Percentiles rank a stretch among this genome's conserved stretches.
Conservation (phyloP, 805 yeast species). For the Tetrapisispora arboricola region DNA sequence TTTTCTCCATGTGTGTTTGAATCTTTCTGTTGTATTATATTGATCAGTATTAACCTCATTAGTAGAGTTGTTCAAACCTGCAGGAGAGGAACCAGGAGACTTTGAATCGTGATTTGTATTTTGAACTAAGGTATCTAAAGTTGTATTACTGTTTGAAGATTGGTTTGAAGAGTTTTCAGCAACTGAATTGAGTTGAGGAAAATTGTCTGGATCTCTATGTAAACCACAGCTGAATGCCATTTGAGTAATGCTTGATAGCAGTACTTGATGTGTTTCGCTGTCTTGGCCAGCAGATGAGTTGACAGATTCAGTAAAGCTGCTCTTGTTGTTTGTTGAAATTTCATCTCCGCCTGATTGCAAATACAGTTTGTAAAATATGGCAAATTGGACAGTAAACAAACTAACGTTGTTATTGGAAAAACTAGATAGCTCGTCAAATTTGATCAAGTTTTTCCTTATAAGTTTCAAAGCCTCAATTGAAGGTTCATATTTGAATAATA, state of each 20-base stretch:
- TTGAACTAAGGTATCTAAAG: slow-evolving; percentile 3
- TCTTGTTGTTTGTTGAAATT: slow-evolving; percentile 6
- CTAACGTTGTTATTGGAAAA: slow-evolving; percentile 27
- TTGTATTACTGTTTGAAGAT: slow-evolving; percentile 4
- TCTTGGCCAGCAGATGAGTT: slow-evolving; percentile 27
- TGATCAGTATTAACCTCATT: slow-evolving; percentile 8
- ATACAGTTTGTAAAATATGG: slow-evolving; percentile 46
- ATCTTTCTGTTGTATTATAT: slow-evolving; percentile 25
- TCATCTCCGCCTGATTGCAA: slow-evolving; percentile 46
- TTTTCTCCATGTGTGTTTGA: slow-evolving; percentile 45
- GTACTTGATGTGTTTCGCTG: slow-evolving; percentile 49
- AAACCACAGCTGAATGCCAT: slow-evolving; percentile 61
- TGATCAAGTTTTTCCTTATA: slow-evolving; percentile 23
- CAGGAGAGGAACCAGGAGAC: not conserved
- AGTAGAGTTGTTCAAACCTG: slow-evolving; percentile 4
- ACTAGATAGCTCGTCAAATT: slow-evolving; percentile 28
- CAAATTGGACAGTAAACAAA: slow-evolving; percentile 44
- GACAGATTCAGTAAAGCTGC: not conserved
- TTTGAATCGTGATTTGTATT: slow-evolving; percentile 4
- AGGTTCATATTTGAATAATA: slow-evolving; percentile 21
- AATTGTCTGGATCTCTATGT: slow-evolving; percentile 55
- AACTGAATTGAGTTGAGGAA: slow-evolving; percentile 32
- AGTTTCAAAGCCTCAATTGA: slow-evolving; percentile 21
- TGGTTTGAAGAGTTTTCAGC: slow-evolving; percentile 9
- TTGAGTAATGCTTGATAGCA: slow-evolving; percentile 46